These are phyloP conservation scores for Myrica gale DNA, from an alignment of 306 rosid species.

Conservation along the genomic window DNA sequence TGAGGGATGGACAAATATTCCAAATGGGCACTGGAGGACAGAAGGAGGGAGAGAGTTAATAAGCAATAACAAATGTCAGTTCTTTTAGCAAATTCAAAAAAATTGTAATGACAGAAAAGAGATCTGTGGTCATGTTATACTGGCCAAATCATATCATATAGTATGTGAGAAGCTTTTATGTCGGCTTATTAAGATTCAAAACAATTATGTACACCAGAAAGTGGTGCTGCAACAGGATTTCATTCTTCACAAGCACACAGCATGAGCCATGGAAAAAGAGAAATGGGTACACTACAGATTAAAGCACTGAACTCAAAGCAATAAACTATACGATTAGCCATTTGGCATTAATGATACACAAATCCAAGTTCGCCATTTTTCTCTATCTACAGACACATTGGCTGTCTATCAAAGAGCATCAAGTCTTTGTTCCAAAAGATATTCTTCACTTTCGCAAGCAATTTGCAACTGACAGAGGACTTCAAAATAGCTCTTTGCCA, in stretches of 20 bases:
- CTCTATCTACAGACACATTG: too few species aligned
- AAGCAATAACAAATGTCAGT: neutral
- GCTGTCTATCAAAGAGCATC: neutral
- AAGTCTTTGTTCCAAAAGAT: neutral
- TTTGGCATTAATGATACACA: neutral
- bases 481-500: neutral
- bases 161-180: neutral
- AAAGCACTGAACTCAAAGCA: neutral
- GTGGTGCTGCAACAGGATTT: neutral
- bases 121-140: neutral
- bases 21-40: slow-evolving; percentile 23
- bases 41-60: neutral
- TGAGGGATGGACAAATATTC: slow-evolving; percentile 49
- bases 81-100: neutral
- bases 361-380: neutral
- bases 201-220: neutral
- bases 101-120: neutral
- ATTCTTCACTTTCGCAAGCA: neutral
- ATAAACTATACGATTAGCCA: neutral
- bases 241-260: neutral
- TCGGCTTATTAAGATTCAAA: neutral
- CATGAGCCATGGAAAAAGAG: neutral
- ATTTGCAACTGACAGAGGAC: neutral
- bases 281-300: neutral
- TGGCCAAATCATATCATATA: neutral